Base-by-base conservation (phyloP, 2,329 filamentous ascomycete genomes). In the Metarhizium anisopliae region DNA sequence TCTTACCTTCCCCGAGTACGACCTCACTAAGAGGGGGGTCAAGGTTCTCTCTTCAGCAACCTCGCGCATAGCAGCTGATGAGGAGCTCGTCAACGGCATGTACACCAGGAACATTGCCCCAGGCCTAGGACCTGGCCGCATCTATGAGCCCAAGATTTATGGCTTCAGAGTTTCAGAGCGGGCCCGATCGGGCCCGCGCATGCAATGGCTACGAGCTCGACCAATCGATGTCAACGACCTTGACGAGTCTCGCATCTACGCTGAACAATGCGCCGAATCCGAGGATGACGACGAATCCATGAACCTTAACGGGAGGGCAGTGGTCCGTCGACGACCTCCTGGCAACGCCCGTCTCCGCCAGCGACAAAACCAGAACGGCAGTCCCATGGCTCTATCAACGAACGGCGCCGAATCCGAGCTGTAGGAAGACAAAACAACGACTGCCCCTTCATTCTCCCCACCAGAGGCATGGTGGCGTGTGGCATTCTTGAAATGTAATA, bases 1-100 rank as follows among this genome's bases (percentile, higher is more conserved):
- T 70, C 93, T 99, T 78, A 99, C 93, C 43, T 99, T 97, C 72
- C 93, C 94, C 40, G 94, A 99, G 68, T 88, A 96, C 67, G 91
- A 96, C 63, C 84, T 97, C 58, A 86, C 85, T 36, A 86, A 87
- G 66, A 84, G 84, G 63, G 85, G 85, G 56, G 75, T 78, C 54
- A 81, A 86, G 52, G 74, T 80, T n/a, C 73, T 87, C 55, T 70
- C 71, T 60, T 64, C 62, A 60, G 59, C 62, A 30, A 64, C 62
- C 53, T 66, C 72, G 35, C 66, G 69, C 20, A 60, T 71, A 38
- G 59, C 70, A 43, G 69, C 69, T 2, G 74, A 77, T 30, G 78
- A 82, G 20, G 68, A 69, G 8, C 76, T 80, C 60, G 84, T 97
- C 65, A 97, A 99, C 70, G 94, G 94, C 65, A 85, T 96, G 66